A percentile compares a stretch with the other conserved stretches of the same genome.
Conservation (phyloP, 805 yeast species). For the Maudiozyma turicensis region DNA sequence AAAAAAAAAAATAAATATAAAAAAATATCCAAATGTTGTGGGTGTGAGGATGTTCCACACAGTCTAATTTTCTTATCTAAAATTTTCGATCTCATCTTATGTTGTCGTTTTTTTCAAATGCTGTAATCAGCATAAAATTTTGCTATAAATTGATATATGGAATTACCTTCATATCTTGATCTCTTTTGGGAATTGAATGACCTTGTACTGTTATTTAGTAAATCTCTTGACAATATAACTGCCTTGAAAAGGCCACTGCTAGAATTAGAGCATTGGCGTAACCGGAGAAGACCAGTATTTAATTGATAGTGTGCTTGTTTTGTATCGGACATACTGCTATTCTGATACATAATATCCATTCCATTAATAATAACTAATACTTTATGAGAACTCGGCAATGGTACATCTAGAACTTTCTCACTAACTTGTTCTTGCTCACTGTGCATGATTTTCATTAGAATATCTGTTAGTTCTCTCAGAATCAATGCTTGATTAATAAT, state of each 20-base stretch:
- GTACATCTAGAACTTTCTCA: background rate
- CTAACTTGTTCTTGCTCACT: background rate
- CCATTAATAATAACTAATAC: constrained; percentile 17
- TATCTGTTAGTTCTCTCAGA: constrained; percentile 17
- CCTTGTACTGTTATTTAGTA: background rate
- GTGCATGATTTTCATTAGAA: background rate
- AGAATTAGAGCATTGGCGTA: constrained; percentile 15
- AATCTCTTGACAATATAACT: background rate
- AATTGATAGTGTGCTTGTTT: constrained; percentile 15
- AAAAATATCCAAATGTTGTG: background rate
- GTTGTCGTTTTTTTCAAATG: background rate
- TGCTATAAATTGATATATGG: constrained; percentile 17
- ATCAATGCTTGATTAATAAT: constrained; percentile 22
- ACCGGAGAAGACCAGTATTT: constrained; percentile 14
- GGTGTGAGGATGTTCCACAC: background rate
- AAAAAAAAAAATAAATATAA: too few relatives aligned
- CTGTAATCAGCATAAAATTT: constrained; percentile 19
- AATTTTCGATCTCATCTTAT: background rate
- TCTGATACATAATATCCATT: constrained; percentile 22
- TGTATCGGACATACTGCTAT: constrained; percentile 14
- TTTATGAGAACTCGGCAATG: background rate
- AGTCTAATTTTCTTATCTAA: background rate
- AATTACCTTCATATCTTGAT: constrained; percentile 11
- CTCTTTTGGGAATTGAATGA: constrained; percentile 7
- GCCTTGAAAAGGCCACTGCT: background rate